Percentiles rank a stretch among this genome's conserved stretches.
These are phyloP conservation scores for Phytophthora brassicae DNA, from an alignment of 352 stramenopile species.

Conservation along the genomic window DNA sequence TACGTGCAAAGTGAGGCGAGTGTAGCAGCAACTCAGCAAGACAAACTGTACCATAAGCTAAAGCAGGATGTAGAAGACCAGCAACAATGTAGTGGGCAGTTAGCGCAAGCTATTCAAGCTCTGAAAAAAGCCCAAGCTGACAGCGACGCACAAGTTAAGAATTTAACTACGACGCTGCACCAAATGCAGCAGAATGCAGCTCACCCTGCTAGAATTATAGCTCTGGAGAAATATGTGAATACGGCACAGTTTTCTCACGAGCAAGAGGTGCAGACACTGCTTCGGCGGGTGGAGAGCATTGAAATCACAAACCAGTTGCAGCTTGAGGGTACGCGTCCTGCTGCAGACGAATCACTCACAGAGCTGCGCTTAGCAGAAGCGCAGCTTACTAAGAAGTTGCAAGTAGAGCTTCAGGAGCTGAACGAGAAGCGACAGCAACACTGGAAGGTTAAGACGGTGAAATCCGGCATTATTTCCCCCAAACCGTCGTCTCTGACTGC, in stretches of 20 bases:
- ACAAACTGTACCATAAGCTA: slow-evolving; percentile 30
- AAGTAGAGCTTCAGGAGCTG: slow-evolving; percentile 47
- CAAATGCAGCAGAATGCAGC: slow-evolving; percentile 33
- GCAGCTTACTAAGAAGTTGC: slow-evolving; percentile 45
- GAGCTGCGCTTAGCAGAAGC: slow-evolving; percentile 26
- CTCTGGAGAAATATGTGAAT: slow-evolving; percentile 29
- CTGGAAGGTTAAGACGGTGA: too few species aligned
- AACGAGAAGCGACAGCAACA: slow-evolving; percentile 36
- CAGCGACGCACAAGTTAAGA: slow-evolving; percentile 16
- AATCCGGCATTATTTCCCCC: neutral
- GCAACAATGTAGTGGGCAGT: slow-evolving; percentile 30
- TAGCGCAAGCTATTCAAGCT: slow-evolving; percentile 26
- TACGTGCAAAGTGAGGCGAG: slow-evolving; percentile 34
- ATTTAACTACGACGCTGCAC: slow-evolving; percentile 18
- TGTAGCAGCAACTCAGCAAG: slow-evolving; percentile 16
- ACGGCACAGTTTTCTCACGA: slow-evolving; percentile 16
- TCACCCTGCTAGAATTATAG: slow-evolving; percentile 21
- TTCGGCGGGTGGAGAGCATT: slow-evolving; percentile 31
- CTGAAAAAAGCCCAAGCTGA: slow-evolving; percentile 25
- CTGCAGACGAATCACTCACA: slow-evolving; percentile 27
- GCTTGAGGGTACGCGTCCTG: slow-evolving; percentile 19
- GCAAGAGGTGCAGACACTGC: slow-evolving; percentile 18
- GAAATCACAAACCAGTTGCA: slow-evolving; percentile 30
- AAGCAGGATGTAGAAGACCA: slow-evolving; percentile 37
- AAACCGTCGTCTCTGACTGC: slow-evolving; percentile 3